Conservation (phyloP, 805 yeast genomes). For the Saccharomyces paradoxus region DNA sequence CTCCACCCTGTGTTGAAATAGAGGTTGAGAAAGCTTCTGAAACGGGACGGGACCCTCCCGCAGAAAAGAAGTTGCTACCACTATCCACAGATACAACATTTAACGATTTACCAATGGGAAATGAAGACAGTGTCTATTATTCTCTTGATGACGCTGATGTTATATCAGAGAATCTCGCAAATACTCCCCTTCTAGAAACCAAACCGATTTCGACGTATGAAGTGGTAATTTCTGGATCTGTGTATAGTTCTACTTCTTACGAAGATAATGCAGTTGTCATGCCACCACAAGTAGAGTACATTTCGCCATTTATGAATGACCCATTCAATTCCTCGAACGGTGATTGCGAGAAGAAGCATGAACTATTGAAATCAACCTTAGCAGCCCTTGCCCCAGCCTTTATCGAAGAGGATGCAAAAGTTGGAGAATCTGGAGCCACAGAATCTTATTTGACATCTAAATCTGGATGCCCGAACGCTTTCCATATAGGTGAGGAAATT, state of each 20-base stretch:
- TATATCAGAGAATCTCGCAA: too few species aligned
- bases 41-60: neutral
- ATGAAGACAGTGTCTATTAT: slow-evolving; percentile 11
- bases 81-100: neutral
- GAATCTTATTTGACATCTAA: neutral
- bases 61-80: neutral
- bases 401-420: neutral
- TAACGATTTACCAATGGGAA: neutral
- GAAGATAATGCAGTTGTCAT: slow-evolving; percentile 12
- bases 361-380: slow-evolving; percentile 7
- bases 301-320: slow-evolving; percentile 17
- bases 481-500: neutral
- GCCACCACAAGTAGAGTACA: slow-evolving; percentile 8
- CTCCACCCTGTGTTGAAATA: neutral
- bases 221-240: slow-evolving; percentile 16
- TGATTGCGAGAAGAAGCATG: slow-evolving; percentile 1
- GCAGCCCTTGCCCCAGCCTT: slow-evolving; percentile 1
- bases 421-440: slow-evolving; percentile 1
- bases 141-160: slow-evolving; percentile 10
- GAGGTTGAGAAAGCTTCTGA: neutral
- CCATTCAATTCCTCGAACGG: slow-evolving; percentile 9
- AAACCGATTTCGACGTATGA: slow-evolving; percentile 7
- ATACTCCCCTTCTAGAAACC: neutral
- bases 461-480: neutral
- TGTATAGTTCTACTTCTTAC: slow-evolving; percentile 17